Evolutionary conservation across 192 early-diverging fungal genomes (phyloP).

Genomic region (Cetraspora pellucida): DNA sequence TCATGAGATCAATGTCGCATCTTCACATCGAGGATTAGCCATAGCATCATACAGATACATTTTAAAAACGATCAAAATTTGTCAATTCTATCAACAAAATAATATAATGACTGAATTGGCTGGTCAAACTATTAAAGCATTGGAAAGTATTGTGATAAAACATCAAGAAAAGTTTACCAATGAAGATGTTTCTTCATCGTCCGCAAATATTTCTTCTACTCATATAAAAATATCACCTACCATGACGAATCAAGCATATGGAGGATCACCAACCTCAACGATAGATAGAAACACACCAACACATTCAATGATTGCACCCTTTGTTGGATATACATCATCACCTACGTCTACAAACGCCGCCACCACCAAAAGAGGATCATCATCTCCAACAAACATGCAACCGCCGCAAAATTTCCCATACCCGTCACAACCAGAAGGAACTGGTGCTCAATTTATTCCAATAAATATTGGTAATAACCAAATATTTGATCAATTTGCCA

Average conservation of each 20-base stretch:
- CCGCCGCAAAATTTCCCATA: background rate
- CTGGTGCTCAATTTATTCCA: background rate
- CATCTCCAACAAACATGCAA: background rate
- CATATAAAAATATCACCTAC: background rate
- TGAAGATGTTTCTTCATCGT: constrained; percentile 1
- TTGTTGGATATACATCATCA: background rate
- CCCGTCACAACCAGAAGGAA: background rate
- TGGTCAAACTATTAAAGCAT: constrained; percentile 9
- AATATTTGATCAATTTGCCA: background rate
- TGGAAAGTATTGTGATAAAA: constrained; percentile 7
- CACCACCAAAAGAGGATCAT: background rate
- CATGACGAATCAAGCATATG: background rate
- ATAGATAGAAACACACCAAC: background rate
- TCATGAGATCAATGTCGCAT: constrained; percentile 14
- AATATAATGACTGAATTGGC: constrained; percentile 24
- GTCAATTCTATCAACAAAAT: constrained; percentile 22
- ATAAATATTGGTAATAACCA: background rate
- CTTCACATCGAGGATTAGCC: constrained; percentile 15
- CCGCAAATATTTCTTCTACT: background rate
- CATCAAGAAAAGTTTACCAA: constrained; percentile 16
- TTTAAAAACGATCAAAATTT: constrained; percentile 14
- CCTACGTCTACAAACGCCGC: background rate
- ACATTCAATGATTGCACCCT: background rate
- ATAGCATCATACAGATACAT: constrained; percentile 20
- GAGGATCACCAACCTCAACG: background rate